phyloP scores from a whole-genome alignment of 2,329 filamentous ascomycete species.

The Fusarium sp. region DNA sequence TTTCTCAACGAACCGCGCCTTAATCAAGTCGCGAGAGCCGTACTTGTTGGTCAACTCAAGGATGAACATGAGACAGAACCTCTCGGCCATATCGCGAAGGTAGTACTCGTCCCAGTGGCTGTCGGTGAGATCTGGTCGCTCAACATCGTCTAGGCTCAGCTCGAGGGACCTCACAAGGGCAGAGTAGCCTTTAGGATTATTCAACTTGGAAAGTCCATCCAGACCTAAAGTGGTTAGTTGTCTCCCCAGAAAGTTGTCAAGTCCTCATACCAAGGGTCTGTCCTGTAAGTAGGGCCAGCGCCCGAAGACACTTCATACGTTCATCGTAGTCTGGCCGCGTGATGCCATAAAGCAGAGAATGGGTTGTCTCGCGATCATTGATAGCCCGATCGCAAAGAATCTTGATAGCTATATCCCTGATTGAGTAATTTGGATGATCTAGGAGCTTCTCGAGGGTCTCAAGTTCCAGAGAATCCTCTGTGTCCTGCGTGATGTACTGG shows the following conservation, averaged over 20 bases:
- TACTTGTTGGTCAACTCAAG: constrained; percentile 69
- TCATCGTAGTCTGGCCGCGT: constrained; percentile 68
- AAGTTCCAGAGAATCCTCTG: constrained; percentile 75
- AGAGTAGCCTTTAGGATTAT: constrained; percentile 62
- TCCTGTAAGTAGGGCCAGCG: constrained; percentile 64
- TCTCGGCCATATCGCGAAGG: constrained; percentile 70
- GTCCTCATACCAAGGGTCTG: constrained; percentile 47
- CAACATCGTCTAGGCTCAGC: constrained; percentile 61
- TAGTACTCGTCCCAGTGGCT: constrained; percentile 71
- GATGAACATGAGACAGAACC: constrained; percentile 68
- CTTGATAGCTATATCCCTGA: constrained; percentile 74
- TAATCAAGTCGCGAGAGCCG: constrained; percentile 66
- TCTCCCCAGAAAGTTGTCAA: not conserved
- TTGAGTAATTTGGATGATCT: constrained; percentile 76
- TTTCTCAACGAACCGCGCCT: constrained; percentile 74
- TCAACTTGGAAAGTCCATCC: constrained; percentile 57
- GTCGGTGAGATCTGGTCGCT: constrained; percentile 64
- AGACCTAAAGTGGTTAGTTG: constrained; percentile 44
- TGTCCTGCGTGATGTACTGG: constrained; percentile 79
- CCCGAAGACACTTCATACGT: constrained; percentile 66
- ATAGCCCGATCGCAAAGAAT: constrained; percentile 67
- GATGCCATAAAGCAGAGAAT: constrained; percentile 66
- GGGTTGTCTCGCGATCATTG: constrained; percentile 65
- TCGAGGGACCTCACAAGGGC: constrained; percentile 71
- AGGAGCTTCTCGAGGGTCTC: constrained; percentile 75